Conservation (phyloP, 2,329 filamentous ascomycete genomes). For the Zymoseptoria tritici region DNA sequence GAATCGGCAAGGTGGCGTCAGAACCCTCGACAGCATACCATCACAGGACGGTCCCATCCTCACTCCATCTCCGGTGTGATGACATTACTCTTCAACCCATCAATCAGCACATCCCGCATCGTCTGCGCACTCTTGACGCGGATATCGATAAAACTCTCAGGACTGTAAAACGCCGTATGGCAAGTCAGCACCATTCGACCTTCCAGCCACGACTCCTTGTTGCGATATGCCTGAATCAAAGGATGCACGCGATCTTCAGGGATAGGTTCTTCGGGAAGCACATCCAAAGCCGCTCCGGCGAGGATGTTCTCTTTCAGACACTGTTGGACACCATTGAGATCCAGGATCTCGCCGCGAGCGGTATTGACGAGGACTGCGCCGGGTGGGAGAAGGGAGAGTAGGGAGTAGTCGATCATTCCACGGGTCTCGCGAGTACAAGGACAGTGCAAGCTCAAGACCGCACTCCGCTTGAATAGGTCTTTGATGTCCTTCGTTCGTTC, state of each 20-base stretch:
- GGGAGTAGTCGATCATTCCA: slow-evolving; percentile 21
- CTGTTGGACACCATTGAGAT: slow-evolving; percentile 25
- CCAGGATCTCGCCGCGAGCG: slow-evolving; percentile 26
- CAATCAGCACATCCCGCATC: slow-evolving; percentile 22
- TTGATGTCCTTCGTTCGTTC: slow-evolving; percentile 26
- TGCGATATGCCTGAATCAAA: slow-evolving; percentile 25
- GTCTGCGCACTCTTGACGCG: slow-evolving; percentile 23
- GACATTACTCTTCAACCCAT: slow-evolving; percentile 19
- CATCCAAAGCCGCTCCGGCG: slow-evolving; percentile 27
- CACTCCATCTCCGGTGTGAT: slow-evolving; percentile 24
- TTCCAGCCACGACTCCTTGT: slow-evolving; percentile 37
- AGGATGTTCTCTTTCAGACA: slow-evolving; percentile 24
- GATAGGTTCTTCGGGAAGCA: slow-evolving; percentile 29
- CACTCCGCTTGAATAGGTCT: slow-evolving; percentile 33
- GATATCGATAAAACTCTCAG: slow-evolving; percentile 24
- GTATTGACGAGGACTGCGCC: slow-evolving; percentile 28
- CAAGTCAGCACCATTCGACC: slow-evolving; percentile 32
- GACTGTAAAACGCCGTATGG: slow-evolving; percentile 24
- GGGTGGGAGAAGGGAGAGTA: slow-evolving; percentile 24
- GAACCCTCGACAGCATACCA: neutral
- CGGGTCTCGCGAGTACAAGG: slow-evolving; percentile 62
- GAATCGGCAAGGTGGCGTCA: no score
- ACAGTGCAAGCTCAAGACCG: slow-evolving; percentile 64
- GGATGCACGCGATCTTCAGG: slow-evolving; percentile 24
- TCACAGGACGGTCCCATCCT: neutral